A percentile compares a stretch with the other conserved stretches of the same genome.
These are phyloP conservation scores for Moesziomyces aphidis DNA, from an alignment of 1,284 basidiomycete species.

Conservation along the genomic window DNA sequence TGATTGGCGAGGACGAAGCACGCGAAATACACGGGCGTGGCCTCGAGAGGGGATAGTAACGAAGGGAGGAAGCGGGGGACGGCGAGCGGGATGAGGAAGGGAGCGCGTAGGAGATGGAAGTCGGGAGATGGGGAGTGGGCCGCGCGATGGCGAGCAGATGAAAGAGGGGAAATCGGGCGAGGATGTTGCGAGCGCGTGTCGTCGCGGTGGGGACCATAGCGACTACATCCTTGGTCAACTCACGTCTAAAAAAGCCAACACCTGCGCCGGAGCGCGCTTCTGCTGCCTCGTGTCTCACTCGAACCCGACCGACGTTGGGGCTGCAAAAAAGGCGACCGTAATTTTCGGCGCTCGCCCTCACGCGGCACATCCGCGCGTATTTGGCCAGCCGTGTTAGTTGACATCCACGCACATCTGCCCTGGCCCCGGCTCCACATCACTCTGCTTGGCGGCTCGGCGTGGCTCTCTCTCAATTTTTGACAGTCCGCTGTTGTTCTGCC, in stretches of 20 bases:
- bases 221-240: background rate
- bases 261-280: background rate
- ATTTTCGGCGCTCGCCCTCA: background rate
- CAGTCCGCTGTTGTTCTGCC: conserved; percentile 24
- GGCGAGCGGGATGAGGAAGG: background rate
- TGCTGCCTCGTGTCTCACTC: background rate
- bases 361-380: background rate
- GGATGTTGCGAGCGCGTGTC: background rate
- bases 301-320: no score
- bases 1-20: background rate
- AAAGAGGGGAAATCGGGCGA: conserved; percentile 1
- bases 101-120: background rate
- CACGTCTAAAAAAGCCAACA: conserved; percentile 10
- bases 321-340: no score
- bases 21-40: no score
- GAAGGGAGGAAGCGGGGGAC: background rate
- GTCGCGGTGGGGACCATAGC: background rate
- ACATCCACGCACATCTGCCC: background rate
- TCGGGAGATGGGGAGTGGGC: conserved; percentile 5
- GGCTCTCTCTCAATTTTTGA: background rate
- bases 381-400: background rate
- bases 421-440: background rate
- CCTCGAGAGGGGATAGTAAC: no score
- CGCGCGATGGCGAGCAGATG: conserved; percentile 18
- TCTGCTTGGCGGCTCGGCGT: background rate